Conservation (phyloP, 2,329 filamentous ascomycete genomes). For the Clonostachys chloroleuca region DNA sequence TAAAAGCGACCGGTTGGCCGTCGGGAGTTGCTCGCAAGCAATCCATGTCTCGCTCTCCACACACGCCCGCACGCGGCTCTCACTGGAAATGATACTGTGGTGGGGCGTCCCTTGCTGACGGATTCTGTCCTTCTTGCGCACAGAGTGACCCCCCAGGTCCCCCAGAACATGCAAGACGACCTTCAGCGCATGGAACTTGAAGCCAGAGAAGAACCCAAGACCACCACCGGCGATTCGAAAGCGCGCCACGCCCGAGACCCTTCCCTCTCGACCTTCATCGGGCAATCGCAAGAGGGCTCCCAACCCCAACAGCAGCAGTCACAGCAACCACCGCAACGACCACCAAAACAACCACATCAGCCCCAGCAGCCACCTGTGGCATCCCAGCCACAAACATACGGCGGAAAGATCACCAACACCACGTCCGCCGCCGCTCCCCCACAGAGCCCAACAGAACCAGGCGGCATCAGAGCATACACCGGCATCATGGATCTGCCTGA, state of each 20-base stretch:
- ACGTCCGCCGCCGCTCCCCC: conserved; percentile 2
- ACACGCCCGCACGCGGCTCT: background rate
- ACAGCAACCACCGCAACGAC: conserved; percentile 11
- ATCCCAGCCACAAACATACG: conserved; percentile 15
- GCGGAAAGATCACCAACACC: conserved; percentile 18
- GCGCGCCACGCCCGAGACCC: conserved; percentile 35
- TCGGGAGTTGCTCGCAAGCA: background rate
- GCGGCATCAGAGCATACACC: conserved; percentile 28
- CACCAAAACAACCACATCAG: conserved; percentile 10
- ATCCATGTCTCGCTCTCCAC: background rate
- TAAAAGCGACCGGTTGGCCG: too few relatives aligned
- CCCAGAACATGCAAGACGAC: conserved; percentile 94
- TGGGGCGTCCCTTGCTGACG: conserved; percentile 28
- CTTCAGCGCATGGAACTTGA: conserved; percentile 87
- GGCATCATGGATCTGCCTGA: conserved; percentile 28
- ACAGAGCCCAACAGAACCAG: conserved; percentile 24
- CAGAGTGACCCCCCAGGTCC: conserved; percentile 92
- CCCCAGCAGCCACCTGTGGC: conserved; percentile 16
- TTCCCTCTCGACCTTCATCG: conserved; percentile 30
- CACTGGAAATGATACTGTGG: conserved; percentile 4
- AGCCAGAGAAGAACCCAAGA: conserved; percentile 46
- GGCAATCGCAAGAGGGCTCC: conserved; percentile 1
- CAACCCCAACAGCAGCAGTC: conserved; percentile 3
- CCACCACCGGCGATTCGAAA: conserved; percentile 17
- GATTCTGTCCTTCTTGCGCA: conserved; percentile 18